Conservation (phyloP, 148 eudicot genomes). For the Selenicereus undatus region DNA sequence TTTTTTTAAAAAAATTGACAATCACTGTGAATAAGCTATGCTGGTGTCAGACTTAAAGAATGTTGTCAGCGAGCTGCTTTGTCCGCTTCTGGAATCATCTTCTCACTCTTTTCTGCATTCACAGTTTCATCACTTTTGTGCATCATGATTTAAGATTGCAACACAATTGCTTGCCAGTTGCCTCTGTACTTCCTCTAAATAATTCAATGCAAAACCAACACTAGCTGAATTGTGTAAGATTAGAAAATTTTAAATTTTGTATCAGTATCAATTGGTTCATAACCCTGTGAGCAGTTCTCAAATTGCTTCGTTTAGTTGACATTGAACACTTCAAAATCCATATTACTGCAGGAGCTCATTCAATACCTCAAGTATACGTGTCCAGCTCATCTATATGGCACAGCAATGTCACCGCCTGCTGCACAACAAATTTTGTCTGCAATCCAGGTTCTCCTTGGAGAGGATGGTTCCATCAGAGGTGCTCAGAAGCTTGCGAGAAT, state of each 20-base stretch:
- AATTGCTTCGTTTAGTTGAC: neutral
- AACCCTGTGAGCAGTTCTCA: too few relatives aligned
- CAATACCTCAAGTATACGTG: conserved; percentile 67
- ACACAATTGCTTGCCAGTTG: neutral
- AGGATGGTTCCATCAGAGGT: conserved; percentile 98
- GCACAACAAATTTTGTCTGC: conserved; percentile 88
- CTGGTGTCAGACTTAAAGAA: neutral
- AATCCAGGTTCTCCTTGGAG: conserved; percentile 73
- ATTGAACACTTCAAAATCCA: neutral
- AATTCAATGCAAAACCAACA: neutral
- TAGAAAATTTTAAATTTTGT: neutral
- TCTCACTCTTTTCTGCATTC: neutral
- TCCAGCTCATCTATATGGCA: conserved; percentile 91
- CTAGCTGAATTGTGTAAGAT: neutral
- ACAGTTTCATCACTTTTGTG: neutral
- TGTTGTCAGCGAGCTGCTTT: neutral
- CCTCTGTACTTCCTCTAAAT: neutral
- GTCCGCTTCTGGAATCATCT: neutral
- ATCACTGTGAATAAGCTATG: neutral
- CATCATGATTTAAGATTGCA: neutral
- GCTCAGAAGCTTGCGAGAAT: conserved; percentile 76
- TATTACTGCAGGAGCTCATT: conserved; percentile 58
- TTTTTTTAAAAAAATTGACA: too few relatives aligned
- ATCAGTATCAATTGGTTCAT: neutral
- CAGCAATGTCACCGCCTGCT: conserved; percentile 92